Evolutionary conservation across 805 yeast genomes (phyloP).

Genomic region (Pichia pseudocactophila): DNA sequence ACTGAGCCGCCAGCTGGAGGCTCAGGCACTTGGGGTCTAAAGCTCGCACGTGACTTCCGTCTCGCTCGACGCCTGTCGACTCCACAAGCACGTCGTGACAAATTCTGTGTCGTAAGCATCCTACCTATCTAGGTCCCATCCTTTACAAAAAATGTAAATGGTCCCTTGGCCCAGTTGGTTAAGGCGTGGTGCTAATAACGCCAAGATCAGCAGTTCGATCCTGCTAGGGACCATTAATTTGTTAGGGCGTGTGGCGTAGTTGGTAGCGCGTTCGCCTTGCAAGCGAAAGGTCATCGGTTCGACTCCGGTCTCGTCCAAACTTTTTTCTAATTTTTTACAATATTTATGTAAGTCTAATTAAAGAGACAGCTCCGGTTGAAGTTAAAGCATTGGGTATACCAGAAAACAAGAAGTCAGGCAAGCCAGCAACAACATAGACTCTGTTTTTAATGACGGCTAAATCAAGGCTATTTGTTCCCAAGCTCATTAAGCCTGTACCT

Average conservation of each 20-base stretch:
- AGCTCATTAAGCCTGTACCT: conserved; percentile 32
- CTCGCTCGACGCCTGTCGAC: too few relatives aligned
- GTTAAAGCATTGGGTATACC: background rate
- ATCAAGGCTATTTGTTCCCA: conserved; percentile 32
- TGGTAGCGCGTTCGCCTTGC: conserved; percentile 77
- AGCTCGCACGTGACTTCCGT: too few relatives aligned
- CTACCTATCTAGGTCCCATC: too few relatives aligned
- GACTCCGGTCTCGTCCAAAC: conserved; percentile 65
- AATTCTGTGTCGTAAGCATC: too few relatives aligned
- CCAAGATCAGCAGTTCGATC: conserved; percentile 78
- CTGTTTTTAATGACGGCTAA: conserved; percentile 15
- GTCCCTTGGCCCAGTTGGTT: conserved; percentile 38
- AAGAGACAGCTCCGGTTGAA: background rate
- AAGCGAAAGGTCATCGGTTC: conserved; percentile 76
- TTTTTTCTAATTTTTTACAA: conserved; percentile 13
- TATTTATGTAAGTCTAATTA: background rate
- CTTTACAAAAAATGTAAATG: too few relatives aligned
- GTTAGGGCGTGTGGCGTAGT: conserved; percentile 68
- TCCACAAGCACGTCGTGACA: too few relatives aligned
- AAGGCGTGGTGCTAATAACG: conserved; percentile 39
- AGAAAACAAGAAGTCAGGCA: conserved; percentile 17
- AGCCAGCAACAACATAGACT: conserved; percentile 30
- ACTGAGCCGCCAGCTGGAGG: too few relatives aligned
- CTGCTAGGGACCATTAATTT: conserved; percentile 59
- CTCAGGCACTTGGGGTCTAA: too few relatives aligned